Percentiles rank a stretch among this genome's conserved stretches.
Conservation (phyloP, 2,329 filamentous ascomycete species). For the Thelonectria rubi region DNA sequence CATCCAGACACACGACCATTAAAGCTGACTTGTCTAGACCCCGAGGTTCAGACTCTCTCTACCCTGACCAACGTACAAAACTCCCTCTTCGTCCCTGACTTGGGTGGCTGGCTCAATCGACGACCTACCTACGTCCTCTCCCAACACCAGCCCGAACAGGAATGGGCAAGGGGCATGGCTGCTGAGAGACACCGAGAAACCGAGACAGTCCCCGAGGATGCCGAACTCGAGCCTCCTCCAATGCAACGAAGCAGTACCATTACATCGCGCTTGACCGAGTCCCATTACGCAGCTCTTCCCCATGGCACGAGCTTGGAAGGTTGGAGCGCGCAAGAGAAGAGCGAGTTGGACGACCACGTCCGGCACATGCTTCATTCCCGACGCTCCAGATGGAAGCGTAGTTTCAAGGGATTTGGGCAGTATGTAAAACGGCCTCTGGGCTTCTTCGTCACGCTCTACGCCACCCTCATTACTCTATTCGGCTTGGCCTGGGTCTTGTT, state of each 20-base stretch:
- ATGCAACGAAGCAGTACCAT: slow-evolving; percentile 65
- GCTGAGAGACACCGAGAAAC: slow-evolving; percentile 29
- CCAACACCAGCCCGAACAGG: slow-evolving; percentile 48
- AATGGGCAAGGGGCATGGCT: slow-evolving; percentile 35
- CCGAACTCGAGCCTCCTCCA: slow-evolving; percentile 31
- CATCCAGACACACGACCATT: not conserved
- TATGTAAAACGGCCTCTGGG: slow-evolving; percentile 81
- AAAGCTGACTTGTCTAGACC: slow-evolving; percentile 62
- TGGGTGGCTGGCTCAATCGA: slow-evolving; percentile 80
- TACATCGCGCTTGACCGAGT: slow-evolving; percentile 72
- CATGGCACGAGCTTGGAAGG: slow-evolving; percentile 76
- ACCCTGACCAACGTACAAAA: slow-evolving; percentile 92
- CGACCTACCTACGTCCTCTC: slow-evolving; percentile 81
- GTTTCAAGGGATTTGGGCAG: slow-evolving; percentile 81
- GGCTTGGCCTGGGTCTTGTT: slow-evolving; percentile 92
- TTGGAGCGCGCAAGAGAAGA: slow-evolving; percentile 79
- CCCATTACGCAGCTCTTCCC: slow-evolving; percentile 81
- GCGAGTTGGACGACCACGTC: slow-evolving; percentile 84
- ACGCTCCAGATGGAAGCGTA: slow-evolving; percentile 79
- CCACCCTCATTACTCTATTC: slow-evolving; percentile 82
- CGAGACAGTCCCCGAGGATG: slow-evolving; percentile 3
- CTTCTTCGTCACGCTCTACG: slow-evolving; percentile 85
- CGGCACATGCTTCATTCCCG: slow-evolving; percentile 87
- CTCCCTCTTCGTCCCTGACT: slow-evolving; percentile 83
- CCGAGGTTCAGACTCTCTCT: slow-evolving; percentile 82